phyloP scores from a whole-genome alignment of 2,329 filamentous ascomycete species.

The Calonectria pauciramosa region DNA sequence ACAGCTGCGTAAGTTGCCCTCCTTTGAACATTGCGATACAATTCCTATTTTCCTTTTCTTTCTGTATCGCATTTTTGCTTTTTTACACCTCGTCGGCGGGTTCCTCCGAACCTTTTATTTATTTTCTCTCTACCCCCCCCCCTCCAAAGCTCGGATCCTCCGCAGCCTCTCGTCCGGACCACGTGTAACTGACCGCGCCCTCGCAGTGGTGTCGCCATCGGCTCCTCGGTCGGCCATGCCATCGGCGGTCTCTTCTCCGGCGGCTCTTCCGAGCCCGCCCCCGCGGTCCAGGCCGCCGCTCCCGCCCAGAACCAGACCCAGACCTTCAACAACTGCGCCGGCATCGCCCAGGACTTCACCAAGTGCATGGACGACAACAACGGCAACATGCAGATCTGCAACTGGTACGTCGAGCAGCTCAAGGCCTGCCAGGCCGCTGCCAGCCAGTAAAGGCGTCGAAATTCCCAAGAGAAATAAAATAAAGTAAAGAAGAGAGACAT shows the following conservation, averaged over 20 bases:
- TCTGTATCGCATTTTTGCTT: neutral
- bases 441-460: constrained; percentile 67
- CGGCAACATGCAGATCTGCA: constrained; percentile 95
- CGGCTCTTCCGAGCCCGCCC: constrained; percentile 69
- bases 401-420: constrained; percentile 98
- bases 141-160: neutral
- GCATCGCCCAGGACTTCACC: constrained; percentile 87
- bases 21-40: neutral
- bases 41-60: neutral
- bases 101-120: neutral
- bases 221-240: constrained; percentile 94
- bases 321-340: constrained; percentile 77
- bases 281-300: constrained; percentile 64
- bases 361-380: constrained; percentile 96
- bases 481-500: constrained; percentile 2
- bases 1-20: constrained; percentile 89
- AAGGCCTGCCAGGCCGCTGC: constrained; percentile 88
- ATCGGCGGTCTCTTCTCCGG: constrained; percentile 91
- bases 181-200: constrained; percentile 36
- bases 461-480: constrained; percentile 13
- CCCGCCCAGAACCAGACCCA: constrained; percentile 66
- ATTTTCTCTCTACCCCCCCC: neutral
- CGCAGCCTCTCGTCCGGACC: constrained; percentile 21
- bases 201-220: constrained; percentile 91
- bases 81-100: neutral